phyloP scores from a whole-genome alignment of 306 rosid species.

The Pueraria montana region DNA sequence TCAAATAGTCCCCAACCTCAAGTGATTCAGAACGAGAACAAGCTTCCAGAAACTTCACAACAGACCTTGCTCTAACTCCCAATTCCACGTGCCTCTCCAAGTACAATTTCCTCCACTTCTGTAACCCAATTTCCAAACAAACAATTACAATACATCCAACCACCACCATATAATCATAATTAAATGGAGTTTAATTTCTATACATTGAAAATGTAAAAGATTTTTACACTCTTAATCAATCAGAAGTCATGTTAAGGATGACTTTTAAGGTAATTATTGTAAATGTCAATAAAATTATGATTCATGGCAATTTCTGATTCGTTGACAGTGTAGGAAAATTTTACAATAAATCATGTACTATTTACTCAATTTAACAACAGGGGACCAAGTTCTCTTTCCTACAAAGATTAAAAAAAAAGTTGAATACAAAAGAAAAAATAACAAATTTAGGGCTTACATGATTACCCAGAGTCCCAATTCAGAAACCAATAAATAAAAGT shows the following conservation, averaged over 20 bases:
- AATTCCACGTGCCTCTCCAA: constrained; percentile 67
- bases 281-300: background rate
- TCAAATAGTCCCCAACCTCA: constrained; percentile 75
- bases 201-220: background rate
- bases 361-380: constrained; percentile 1
- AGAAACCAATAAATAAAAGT: constrained; percentile 26
- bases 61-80: constrained; percentile 56
- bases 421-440: background rate
- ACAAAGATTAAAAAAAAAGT: background rate
- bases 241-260: background rate
- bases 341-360: too few species aligned
- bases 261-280: background rate
- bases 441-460: constrained; percentile 28
- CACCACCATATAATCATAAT: background rate
- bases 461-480: constrained; percentile 37
- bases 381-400: background rate
- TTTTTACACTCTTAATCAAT: background rate
- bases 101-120: constrained; percentile 84
- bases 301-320: background rate
- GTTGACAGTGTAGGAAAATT: too few species aligned
- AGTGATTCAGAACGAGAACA: constrained; percentile 57
- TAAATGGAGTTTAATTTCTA: background rate
- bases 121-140: constrained; percentile 42
- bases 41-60: constrained; percentile 63
- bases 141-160: constrained; percentile 9